Percentiles rank a stretch among this genome's conserved stretches.
These are phyloP conservation scores for Dothistroma septosporum DNA, from an alignment of 2,329 filamentous ascomycete genomes.

Conservation along the genomic window DNA sequence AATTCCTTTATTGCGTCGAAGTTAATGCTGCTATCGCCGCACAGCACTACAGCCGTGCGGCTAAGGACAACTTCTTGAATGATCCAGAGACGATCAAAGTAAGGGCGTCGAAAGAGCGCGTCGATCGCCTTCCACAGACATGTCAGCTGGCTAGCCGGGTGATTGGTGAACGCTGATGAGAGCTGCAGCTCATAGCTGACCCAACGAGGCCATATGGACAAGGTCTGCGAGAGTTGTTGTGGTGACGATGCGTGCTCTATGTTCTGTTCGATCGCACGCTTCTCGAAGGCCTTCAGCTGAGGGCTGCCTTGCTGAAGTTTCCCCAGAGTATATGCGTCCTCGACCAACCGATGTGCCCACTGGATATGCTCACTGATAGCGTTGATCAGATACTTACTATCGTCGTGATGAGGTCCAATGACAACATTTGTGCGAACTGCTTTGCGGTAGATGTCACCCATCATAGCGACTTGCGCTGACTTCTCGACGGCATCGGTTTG, in stretches of 20 bases:
- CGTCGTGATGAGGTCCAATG: slow-evolving; percentile 1
- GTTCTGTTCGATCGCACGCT: not conserved
- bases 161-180: not conserved
- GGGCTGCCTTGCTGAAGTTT: not conserved
- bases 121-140: not conserved
- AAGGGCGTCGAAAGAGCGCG: not conserved
- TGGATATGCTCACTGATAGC: not conserved
- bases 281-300: not conserved
- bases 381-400: not conserved
- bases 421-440: slow-evolving; percentile 6
- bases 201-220: not conserved
- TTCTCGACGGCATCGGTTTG: slow-evolving; percentile 14
- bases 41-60: not conserved
- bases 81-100: not conserved
- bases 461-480: slow-evolving; percentile 12
- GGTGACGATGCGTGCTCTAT: not conserved
- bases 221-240: not conserved
- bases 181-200: not conserved
- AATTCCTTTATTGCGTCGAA: not conserved
- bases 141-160: not conserved
- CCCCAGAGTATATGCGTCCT: not conserved
- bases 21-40: not conserved
- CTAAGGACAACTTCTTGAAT: not conserved
- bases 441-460: slow-evolving; percentile 11
- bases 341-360: not conserved